Evolutionary conservation across 441 rosid species (phyloP), one percentile per base, ranked within the genome.

Genomic region (Pelargonium cotyledonis): DNA sequence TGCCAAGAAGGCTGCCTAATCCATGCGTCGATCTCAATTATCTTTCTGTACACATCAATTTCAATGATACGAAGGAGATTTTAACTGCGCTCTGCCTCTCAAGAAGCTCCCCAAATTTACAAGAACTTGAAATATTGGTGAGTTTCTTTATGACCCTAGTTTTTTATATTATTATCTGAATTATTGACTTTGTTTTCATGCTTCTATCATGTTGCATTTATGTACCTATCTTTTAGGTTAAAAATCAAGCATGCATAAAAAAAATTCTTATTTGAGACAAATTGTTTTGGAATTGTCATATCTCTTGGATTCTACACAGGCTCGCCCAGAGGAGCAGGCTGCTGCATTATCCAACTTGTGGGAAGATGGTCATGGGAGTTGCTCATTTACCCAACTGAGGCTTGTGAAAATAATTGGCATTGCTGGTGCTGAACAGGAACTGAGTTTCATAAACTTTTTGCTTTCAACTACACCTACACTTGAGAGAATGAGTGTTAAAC

Each of bases 71-170:
- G 58, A 84, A 83, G 43, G 89, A 89, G 83, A 84, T 68, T 75
- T 68, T 70, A 14, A 89, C 91, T 76, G 87, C 88, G 63, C 66
- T 80, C 14, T 86, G 91, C 77, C 80, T 89, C 68, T 72, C 85
- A 65, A 84, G 83, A 79, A 86, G 95, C 75, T 77, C 81, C 67
- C 95, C 91, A 2, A 85, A 83, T 67, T 74, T 89, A 51, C 88
- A 81, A 71, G 95, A 88, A 75, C 77, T 88, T 46, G 94, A 86
- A 80, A 83, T 85, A 76, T 72, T 84, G 85, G 89, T 89, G 69
- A 70, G 83, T 68, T 63, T 46, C 23, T 55, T 71, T 67, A 68
- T 16, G 1, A 38, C 49, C 55, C n/a, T 49, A 12, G 55, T 10
- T 6, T 60, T 53, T 57, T 2, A 8, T 40, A 16, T 29, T 16